Conservation (phyloP, 2,329 filamentous ascomycete genomes). For the Ophiocordyceps unilateralis region DNA sequence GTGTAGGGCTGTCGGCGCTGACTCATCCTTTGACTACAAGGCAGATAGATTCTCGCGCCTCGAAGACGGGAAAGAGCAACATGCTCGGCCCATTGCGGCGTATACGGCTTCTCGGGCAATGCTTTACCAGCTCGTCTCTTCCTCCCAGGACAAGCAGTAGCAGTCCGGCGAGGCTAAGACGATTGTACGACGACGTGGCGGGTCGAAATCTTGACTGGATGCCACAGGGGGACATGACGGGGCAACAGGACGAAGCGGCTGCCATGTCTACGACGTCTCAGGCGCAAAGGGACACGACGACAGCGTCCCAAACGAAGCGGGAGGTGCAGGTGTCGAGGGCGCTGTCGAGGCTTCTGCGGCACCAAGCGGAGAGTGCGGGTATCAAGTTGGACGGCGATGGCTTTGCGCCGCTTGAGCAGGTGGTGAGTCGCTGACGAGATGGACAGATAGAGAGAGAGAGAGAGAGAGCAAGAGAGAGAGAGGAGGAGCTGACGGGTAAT, state of each 20-base stretch:
- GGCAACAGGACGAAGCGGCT: neutral
- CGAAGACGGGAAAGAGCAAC: too few species aligned
- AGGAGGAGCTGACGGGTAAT: neutral
- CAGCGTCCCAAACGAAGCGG: too few species aligned
- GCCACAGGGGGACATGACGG: too few species aligned
- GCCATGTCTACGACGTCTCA: conserved; percentile 1
- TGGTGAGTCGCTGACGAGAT: conserved; percentile 29
- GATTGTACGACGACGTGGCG: neutral
- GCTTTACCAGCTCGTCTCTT: neutral
- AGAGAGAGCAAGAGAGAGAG: neutral
- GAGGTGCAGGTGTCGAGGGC: conserved; percentile 34
- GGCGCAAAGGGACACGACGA: too few species aligned
- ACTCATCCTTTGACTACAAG: too few species aligned
- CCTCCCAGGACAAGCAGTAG: too few species aligned
- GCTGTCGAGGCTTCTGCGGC: conserved; percentile 34
- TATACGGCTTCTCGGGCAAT: neutral
- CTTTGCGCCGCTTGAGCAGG: conserved; percentile 37
- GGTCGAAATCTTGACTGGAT: neutral
- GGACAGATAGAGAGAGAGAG: neutral
- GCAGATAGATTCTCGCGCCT: too few species aligned
- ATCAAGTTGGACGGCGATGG: conserved; percentile 41
- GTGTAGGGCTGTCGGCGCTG: too few species aligned
- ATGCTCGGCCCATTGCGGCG: neutral
- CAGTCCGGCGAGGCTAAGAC: neutral
- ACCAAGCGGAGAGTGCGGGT: conserved; percentile 39